Percentiles rank a stretch among this genome's conserved stretches.
Conservation (phyloP, 2,329 filamentous ascomycete genomes). For the Exophiala lecanii-corni region DNA sequence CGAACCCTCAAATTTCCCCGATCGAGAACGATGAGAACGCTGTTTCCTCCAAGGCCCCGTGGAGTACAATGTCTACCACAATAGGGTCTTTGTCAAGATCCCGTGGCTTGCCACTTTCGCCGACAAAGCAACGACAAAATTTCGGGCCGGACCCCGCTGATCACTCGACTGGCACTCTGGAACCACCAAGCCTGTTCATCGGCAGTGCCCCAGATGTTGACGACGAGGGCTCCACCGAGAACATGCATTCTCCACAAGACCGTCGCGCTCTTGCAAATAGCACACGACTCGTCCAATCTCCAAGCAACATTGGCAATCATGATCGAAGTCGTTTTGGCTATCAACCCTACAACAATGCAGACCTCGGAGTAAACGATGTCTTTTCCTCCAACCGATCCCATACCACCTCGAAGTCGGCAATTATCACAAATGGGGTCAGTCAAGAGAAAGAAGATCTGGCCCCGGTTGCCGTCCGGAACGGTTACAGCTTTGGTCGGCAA, state of each 20-base stretch:
- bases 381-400: not conserved
- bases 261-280: conserved; percentile 8
- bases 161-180: not conserved
- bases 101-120: conserved; percentile 16
- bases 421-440: conserved; percentile 1
- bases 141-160: conserved; percentile 9
- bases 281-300: conserved; percentile 12
- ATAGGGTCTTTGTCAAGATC: conserved; percentile 8
- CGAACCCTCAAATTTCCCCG: conserved; percentile 9
- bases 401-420: conserved; percentile 4
- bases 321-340: conserved; percentile 6
- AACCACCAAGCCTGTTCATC: conserved; percentile 16
- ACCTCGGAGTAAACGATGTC: not conserved
- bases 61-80: conserved; percentile 6
- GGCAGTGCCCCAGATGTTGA: conserved; percentile 22
- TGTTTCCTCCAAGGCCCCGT: conserved; percentile 10
- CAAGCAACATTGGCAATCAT: conserved; percentile 4
- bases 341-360: conserved; percentile 1
- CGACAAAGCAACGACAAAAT: conserved; percentile 15
- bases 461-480: not conserved
- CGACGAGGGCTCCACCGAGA: conserved; percentile 3
- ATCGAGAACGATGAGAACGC: conserved; percentile 16
- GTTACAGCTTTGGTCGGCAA: not conserved
- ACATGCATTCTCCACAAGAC: conserved; percentile 22
- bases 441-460: not conserved